A percentile compares a stretch with the other conserved stretches of the same genome.
phyloP scores from a whole-genome alignment of 2,329 filamentous ascomycete genomes.

The Fusarium chaquense region DNA sequence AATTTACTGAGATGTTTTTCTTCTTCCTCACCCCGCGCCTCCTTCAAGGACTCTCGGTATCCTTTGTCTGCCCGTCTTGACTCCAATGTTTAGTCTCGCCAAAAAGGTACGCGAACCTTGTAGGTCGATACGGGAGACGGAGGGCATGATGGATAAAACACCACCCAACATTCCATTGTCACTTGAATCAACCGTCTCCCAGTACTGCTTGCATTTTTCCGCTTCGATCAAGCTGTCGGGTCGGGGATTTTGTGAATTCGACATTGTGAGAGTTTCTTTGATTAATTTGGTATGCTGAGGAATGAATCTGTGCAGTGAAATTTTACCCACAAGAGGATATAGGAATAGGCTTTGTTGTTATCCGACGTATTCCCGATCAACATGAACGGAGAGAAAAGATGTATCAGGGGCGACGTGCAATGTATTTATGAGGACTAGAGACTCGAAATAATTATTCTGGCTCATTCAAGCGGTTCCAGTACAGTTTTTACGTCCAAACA shows the following conservation, averaged over 20 bases:
- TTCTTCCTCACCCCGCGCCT: conserved; percentile 54
- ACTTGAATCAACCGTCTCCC: conserved; percentile 59
- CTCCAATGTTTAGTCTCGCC: conserved; percentile 68
- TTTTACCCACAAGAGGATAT: neutral
- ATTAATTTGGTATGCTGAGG: neutral
- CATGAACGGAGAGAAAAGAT: neutral
- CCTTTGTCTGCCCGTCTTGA: conserved; percentile 50
- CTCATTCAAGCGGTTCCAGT: accelerated
- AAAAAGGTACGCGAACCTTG: conserved; percentile 78
- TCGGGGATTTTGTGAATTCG: neutral
- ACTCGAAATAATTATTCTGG: neutral
- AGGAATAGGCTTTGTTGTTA: neutral
- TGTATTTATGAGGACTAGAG: neutral
- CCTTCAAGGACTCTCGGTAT: conserved; percentile 53
- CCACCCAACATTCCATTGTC: conserved; percentile 85
- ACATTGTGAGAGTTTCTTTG: conserved; percentile 6
- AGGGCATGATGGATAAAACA: conserved; percentile 78
- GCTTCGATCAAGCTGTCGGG: conserved; percentile 53
- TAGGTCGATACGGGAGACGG: conserved; percentile 72
- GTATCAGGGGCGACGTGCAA: too few relatives aligned
- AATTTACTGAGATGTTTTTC: neutral
- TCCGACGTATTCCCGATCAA: neutral
- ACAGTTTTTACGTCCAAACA: accelerated
- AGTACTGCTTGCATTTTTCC: conserved; percentile 59
- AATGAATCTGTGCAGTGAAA: neutral